Conservation (phyloP, 768 basidiomycete genomes). For the Macrolepiota dolichaula region DNA sequence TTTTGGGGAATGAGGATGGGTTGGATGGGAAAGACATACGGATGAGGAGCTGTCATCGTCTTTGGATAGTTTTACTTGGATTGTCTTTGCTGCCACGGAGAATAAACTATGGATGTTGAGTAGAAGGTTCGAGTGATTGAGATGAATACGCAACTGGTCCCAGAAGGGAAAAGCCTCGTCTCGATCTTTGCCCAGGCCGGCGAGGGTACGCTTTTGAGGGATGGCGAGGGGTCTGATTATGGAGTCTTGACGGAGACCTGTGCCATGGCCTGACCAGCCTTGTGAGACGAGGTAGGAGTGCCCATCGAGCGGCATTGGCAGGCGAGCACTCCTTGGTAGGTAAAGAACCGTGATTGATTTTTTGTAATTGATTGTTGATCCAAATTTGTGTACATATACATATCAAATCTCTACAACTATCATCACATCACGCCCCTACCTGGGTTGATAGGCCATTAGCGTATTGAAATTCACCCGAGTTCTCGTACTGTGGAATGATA, state of each 20-base stretch:
- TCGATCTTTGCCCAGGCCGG: constrained; percentile 87
- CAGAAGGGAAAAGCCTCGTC: constrained; percentile 97
- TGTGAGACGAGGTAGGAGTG: constrained; percentile 72
- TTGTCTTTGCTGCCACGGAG: constrained; percentile 76
- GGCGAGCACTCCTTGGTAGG: background rate
- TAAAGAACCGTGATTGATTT: background rate
- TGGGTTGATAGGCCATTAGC: constrained; percentile 39
- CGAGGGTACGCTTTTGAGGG: constrained; percentile 80
- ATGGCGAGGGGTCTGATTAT: constrained; percentile 74
- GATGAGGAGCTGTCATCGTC: constrained; percentile 1
- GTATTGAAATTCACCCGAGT: constrained; percentile 79
- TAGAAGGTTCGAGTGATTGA: background rate
- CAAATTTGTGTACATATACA: background rate
- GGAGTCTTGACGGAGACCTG: constrained; percentile 80
- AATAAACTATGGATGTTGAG: constrained; percentile 55
- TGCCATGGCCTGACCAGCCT: constrained; percentile 88
- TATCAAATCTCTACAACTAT: background rate
- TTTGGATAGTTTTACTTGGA: constrained; percentile 63
- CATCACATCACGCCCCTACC: background rate
- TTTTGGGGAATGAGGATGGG: background rate
- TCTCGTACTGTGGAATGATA: constrained; percentile 56
- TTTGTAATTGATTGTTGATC: constrained; percentile 3
- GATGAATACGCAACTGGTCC: constrained; percentile 75
- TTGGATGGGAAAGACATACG: background rate
- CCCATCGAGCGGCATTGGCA: constrained; percentile 63